Evolutionary conservation across 108 stramenopile species (phyloP).

Genomic region (Licmophora abbreviata): DNA sequence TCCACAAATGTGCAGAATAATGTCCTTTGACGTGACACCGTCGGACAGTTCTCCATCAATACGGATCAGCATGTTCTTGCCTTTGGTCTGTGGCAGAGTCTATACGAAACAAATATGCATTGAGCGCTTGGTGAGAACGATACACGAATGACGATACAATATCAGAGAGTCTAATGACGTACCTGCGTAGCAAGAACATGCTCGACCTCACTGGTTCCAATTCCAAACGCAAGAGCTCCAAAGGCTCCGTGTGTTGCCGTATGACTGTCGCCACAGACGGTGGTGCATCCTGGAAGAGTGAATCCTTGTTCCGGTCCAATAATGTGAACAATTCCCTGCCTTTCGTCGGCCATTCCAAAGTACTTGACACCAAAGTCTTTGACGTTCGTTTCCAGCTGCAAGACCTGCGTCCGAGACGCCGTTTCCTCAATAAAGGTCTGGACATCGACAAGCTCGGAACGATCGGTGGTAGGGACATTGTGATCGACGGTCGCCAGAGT

Average conservation of each 20-base stretch:
- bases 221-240: constrained; percentile 92
- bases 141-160: constrained; percentile 1
- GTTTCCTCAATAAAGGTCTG: constrained; percentile 77
- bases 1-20: constrained; percentile 87
- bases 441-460: constrained; percentile 50
- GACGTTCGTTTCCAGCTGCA: constrained; percentile 80
- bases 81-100: constrained; percentile 86
- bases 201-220: constrained; percentile 94
- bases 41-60: constrained; percentile 74
- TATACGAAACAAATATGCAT: constrained; percentile 8
- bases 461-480: constrained; percentile 89
- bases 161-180: constrained; percentile 5
- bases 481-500: constrained; percentile 92
- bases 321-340: constrained; percentile 94
- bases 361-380: constrained; percentile 87
- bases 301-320: constrained; percentile 96
- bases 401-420: constrained; percentile 75
- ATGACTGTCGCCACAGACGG: constrained; percentile 92
- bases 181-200: constrained; percentile 93
- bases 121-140: neutral
- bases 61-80: constrained; percentile 86
- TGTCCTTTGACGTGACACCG: constrained; percentile 91
- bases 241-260: constrained; percentile 95
- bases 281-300: constrained; percentile 85
- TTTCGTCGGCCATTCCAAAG: constrained; percentile 90